Evolutionary conservation across 2,329 filamentous ascomycete genomes (phyloP), one percentile per base, ranked within the genome.

Genomic region (Penicillium sp.): DNA sequence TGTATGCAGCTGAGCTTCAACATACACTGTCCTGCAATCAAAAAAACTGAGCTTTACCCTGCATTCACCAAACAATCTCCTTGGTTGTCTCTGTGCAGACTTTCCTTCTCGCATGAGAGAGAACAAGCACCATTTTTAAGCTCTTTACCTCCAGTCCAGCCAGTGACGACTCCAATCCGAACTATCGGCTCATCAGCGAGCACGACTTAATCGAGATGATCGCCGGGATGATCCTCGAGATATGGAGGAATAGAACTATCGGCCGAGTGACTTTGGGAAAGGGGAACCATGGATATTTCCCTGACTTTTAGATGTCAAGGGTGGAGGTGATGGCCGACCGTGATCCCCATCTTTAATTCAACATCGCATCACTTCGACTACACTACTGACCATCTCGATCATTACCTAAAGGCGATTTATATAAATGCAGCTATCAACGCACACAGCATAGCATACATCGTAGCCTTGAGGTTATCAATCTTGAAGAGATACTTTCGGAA

Each of bases 241-340:
- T 20, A 33, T 48, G 26, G 35, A 42, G 18, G n/a, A 18, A 31
- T 23, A 15, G 0, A 54, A 22, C 22, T 61, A 29, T 61, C 57
- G 60, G 60, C 57, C 60, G 57, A 62, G 57, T 61, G 40, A 35
- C 18, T 5, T 12, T 49, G 22, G 48, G 27, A 9, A 33, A 31
- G 5, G 22, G 26, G 26, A 33, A 25, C 9, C 8, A 29, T 11
- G n/a, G 23, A 42, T 11, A 8, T 43, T 51, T 44, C n/a, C 15
- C 35, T 23, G 8, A 27, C 4, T 22, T 45, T 49, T 11, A 45
- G 25, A 40, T 43, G 51, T 42, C 43, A 46, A 31, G 8, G 40
- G 42, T 23, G 8, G 42, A 29, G 25, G 15, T 45, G 25, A 29
- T n/a, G 27, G 27, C 20, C 11, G 18, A 18, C 11, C 31, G 25